Base-by-base conservation (phyloP, 164 flowering plant species). In the Liquidambar formosana region DNA sequence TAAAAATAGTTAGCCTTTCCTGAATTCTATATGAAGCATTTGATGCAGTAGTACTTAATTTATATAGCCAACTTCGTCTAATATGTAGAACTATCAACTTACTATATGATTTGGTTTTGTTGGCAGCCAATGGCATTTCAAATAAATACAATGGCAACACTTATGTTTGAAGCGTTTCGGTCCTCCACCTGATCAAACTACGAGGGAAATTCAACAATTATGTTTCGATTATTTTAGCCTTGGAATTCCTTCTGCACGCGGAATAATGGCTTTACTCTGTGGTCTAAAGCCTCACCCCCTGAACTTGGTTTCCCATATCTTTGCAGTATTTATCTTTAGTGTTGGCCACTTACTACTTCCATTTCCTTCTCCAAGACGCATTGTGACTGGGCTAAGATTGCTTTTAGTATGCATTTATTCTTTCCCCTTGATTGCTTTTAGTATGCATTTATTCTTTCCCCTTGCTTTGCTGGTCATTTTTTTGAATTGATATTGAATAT, bases 271-370 rank as follows among this genome's bases (percentile, higher is more conserved):
- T 22, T 60, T 83, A 1, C 78, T 81, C 33, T 81, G 81, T 1
- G 84, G 86, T 8, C 60, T 81, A 44, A 79, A 81, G 61, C 79
- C 82, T 19, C 66, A 68, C 4, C 82, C 82, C 10, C 21, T 65
- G 26, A 68, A 71, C 72, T 65, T 83, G 65, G 62, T 78, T 62
- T 67, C 70, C 28, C 81, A 76, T 66, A 77, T 78, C 74, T 76
- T 78, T 28, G 81, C 76, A 5, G 76, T 81, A 25, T 81, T 82
- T 10, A 14, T 83, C 11, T 79, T 59, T 63, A 77, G 75, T 1
- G 78, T 80, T 27, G 80, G 78, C 6, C 73, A 80, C 28, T 38
- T 80, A 52, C 18, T 81, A 13, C 52, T 83, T 5, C 84, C 84
- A n/a, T 78, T 78, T 57, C 86, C 86, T 57, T 69, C 84, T 0